A percentile compares a stretch with the other conserved stretches of the same genome.
phyloP scores from a whole-genome alignment of 768 basidiomycete genomes.

The Lanmaoa pseudosensibilis region DNA sequence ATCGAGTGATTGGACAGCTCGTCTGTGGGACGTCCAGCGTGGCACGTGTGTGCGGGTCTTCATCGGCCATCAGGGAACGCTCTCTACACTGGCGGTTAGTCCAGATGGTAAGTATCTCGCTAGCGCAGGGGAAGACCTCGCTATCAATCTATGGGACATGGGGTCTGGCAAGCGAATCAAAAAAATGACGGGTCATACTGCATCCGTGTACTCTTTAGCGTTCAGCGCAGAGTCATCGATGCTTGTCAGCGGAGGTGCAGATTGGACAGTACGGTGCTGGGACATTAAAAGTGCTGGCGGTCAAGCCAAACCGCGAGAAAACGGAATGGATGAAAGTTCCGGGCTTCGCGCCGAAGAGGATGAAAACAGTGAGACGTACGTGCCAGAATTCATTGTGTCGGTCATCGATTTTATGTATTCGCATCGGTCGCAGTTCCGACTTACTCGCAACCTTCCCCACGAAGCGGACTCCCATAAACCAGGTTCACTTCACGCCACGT shows the following conservation, averaged over 20 bases:
- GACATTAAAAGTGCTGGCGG: slow-evolving; percentile 85
- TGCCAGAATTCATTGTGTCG: slow-evolving; percentile 7
- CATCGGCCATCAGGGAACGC: slow-evolving; percentile 88
- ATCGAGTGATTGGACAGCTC: slow-evolving; percentile 93
- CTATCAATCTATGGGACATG: slow-evolving; percentile 96
- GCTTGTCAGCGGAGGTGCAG: slow-evolving; percentile 87
- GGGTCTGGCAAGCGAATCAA: slow-evolving; percentile 93
- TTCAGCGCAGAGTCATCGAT: slow-evolving; percentile 92
- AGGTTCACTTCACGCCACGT: slow-evolving; percentile 91
- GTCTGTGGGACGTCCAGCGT: slow-evolving; percentile 97
- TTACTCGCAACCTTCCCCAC: slow-evolving; percentile 90
- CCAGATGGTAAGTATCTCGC: slow-evolving; percentile 95
- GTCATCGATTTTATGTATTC: neutral
- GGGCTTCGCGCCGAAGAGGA: slow-evolving; percentile 42
- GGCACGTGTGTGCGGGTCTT: slow-evolving; percentile 94
- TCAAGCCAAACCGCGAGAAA: slow-evolving; percentile 56
- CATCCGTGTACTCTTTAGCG: slow-evolving; percentile 84
- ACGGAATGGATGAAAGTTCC: slow-evolving; percentile 42
- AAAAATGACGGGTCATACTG: slow-evolving; percentile 92
- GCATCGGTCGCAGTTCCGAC: slow-evolving; percentile 58
- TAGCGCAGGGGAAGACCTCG: slow-evolving; percentile 87
- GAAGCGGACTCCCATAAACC: slow-evolving; percentile 90
- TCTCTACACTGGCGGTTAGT: slow-evolving; percentile 84
- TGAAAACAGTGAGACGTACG: slow-evolving; percentile 72
- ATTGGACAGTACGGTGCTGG: slow-evolving; percentile 99